Base-by-base conservation (phyloP, 805 yeast genomes). In the Alloascoidea hylecoeti region DNA sequence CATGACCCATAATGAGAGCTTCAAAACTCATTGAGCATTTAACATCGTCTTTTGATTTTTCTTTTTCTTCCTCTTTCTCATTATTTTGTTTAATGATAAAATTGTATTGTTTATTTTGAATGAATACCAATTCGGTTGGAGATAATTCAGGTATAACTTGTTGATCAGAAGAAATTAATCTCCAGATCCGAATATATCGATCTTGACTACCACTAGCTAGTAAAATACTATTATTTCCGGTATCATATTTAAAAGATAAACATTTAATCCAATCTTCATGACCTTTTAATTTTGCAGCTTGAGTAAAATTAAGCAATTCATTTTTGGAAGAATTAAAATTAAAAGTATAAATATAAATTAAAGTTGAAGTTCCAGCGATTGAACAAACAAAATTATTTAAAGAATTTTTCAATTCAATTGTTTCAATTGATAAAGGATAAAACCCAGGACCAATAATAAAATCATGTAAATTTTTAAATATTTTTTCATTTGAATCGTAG, bases 181-280 rank as follows among this genome's bases (percentile, higher is more conserved):
- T 71, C 98, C 98, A 92, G 34, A 92, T 58, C 45, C 98, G 68
- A 38, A 92, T 84, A 52, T 85, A 86, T 47, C 94, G 64, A 55
- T 92, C 99, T 52, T 92, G 95, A 1, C 95, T 79, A 0, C 95
- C 97, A 39, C 82, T 73, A 3, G 97, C 97, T 17, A 92, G 61
- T 2, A 83, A 52, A 47, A 68, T 73, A 63, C 63, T 0, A 57
- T 55, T 15, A 60, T 65, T 0, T 17, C 33, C 5, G 38, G 36
- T 32, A 60, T 60, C 40, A 66, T 56, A 23, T 28, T 68, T 72
- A 50, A 84, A 72, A 1, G 75, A 67, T 18, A 92, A 57, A 12
- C 84, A 67, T 51, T 81, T 80, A 37, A 92, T 72, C 99, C 99
- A 92, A 56, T 88, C 96, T 57, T 92, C 98, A 54, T 92, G 98